These are phyloP conservation scores for Sugiyamaella castrensis DNA, from an alignment of 1,139 yeast species.

Conservation along the genomic window DNA sequence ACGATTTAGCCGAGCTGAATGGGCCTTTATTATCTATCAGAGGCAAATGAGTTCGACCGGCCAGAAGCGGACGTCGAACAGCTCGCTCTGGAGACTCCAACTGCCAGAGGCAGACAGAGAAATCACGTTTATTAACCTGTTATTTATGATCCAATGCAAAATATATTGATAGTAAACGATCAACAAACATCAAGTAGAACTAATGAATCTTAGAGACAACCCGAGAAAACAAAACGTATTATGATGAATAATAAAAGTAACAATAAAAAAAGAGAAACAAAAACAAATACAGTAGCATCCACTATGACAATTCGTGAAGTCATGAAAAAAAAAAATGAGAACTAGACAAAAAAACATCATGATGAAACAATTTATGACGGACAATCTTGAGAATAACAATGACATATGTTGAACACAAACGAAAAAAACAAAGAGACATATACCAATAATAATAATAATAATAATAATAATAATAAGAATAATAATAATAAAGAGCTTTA, in stretches of 20 bases:
- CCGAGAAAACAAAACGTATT: background rate
- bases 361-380: slow-evolving; percentile 1
- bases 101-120: too few species aligned
- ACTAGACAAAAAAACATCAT: slow-evolving; percentile 2
- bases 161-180: background rate
- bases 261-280: slow-evolving; percentile 3
- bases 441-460: background rate
- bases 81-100: too few species aligned
- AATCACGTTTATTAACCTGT: too few species aligned
- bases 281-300: slow-evolving; percentile 3
- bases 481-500: background rate
- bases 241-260: background rate
- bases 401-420: slow-evolving; percentile 5
- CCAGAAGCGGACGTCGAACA: too few species aligned
- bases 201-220: background rate
- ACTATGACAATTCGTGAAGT: slow-evolving; percentile 5
- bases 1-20: too few species aligned
- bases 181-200: background rate
- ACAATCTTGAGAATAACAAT: background rate
- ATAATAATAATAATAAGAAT: background rate
- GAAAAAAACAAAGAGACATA: slow-evolving; percentile 3
- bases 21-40: too few species aligned
- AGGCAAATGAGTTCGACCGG: too few species aligned
- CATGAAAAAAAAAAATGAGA: slow-evolving; percentile 4
- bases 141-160: background rate